Conservation (phyloP, 129 eudicot genomes). For the sunflower (Helianthus annuus) region DNA sequence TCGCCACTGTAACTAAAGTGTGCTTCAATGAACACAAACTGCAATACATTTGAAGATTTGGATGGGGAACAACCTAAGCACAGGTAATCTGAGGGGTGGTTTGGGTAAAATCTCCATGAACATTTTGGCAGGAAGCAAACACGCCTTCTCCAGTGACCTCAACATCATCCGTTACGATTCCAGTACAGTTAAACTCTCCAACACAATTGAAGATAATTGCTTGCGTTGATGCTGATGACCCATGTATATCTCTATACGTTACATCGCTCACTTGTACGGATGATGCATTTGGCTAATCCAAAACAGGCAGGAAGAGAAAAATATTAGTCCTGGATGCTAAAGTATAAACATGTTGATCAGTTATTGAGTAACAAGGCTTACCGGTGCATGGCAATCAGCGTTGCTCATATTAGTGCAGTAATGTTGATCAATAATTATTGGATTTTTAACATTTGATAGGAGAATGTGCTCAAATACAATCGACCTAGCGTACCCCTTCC, state of each 20-base stretch:
- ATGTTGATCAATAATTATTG: constrained; percentile 45
- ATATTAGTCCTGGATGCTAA: too few species aligned
- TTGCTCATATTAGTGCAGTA: constrained; percentile 13
- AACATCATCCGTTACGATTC: constrained; percentile 22
- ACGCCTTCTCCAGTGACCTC: constrained; percentile 21
- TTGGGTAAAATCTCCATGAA: constrained; percentile 10
- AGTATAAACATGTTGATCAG: neutral
- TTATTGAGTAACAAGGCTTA: constrained; percentile 3
- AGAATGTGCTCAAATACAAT: constrained; percentile 27
- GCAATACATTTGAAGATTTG: too few species aligned
- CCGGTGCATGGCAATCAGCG: neutral
- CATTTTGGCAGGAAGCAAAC: constrained; percentile 29
- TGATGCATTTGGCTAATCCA: constrained; percentile 14
- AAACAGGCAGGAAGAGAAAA: neutral
- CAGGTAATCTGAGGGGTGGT: constrained; percentile 24
- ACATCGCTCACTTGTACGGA: constrained; percentile 39
- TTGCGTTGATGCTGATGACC: constrained; percentile 35
- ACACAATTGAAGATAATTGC: constrained; percentile 40
- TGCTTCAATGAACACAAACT: too few species aligned
- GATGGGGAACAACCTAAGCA: neutral
- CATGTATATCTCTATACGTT: constrained; percentile 28
- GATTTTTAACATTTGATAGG: constrained; percentile 28
- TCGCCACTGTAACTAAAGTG: too few species aligned
- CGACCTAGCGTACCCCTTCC: constrained; percentile 33
- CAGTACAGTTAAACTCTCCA: constrained; percentile 19